Conservation (phyloP, 257 asterid genomes). For the Plectranthus barbatus region DNA sequence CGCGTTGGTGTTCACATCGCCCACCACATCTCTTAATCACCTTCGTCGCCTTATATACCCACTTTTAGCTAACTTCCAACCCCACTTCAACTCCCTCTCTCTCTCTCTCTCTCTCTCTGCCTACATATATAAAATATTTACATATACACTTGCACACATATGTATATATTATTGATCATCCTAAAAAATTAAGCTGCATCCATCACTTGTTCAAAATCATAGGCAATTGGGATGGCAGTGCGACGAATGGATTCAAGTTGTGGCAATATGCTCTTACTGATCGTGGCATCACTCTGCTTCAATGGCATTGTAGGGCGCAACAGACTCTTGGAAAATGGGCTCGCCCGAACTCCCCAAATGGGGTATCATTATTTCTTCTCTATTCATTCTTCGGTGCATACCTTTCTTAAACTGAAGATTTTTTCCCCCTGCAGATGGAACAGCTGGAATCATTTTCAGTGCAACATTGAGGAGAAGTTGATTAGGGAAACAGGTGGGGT, state of each 20-base stretch:
- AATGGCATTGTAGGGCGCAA: background rate
- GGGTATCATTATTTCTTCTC: constrained; percentile 31
- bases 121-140: background rate
- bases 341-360: constrained; percentile 74
- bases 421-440: constrained; percentile 57
- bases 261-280: background rate
- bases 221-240: no score
- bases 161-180: no score
- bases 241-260: background rate
- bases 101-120: background rate
- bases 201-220: no score
- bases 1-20: background rate
- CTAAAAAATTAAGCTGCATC: no score
- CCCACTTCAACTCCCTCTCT: background rate
- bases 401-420: no score
- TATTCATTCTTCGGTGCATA: background rate
- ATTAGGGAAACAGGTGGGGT: constrained; percentile 63
- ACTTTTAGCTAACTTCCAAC: background rate
- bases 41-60: background rate
- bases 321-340: constrained; percentile 46
- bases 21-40: no score
- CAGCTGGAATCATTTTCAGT: constrained; percentile 91
- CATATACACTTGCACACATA: background rate
- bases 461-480: constrained; percentile 60
- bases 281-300: constrained; percentile 3